Base-by-base conservation (phyloP, 495 filamentous ascomycete species). In the Xylaria sp. region DNA sequence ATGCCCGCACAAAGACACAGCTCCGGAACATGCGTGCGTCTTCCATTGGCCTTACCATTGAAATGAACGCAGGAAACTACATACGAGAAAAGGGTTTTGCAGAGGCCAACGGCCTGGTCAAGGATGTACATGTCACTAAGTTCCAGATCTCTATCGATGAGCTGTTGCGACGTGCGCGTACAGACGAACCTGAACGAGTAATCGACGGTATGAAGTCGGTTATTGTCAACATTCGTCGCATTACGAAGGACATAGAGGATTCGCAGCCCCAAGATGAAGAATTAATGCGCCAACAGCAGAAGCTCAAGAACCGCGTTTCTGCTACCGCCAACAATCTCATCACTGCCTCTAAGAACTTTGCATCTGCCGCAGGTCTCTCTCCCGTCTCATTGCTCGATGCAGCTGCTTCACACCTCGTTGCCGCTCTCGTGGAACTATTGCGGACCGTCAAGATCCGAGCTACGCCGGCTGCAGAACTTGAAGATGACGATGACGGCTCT, bases 131-230 rank as follows among this genome's bases (percentile, higher is more conserved):
- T 81, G 89, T 99, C 58, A 97, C 96, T 44, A 93, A 93, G 72
- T 98, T 97, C 85, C 96, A 99, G 78, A 91, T 98, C 72, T 89
- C 94, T 19, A 92, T 99, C 69, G 96, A 98, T 76, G 96, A 98
- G 75, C 88, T 98, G 6, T 84, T 99, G n/a, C 90, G 89, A 44
- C 85, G 85, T 52, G 93, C 93, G 4, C 90, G 95, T 19, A 85
- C 82, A 33, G 88, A 91, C n/a, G 90, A 92, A 61, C 90, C 93
- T 0, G 85, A 88, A 37, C 84, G 86, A 58, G 90, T 95, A 33
- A 88, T 97, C 44, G 88, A 93, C 41, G 87, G 91, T 72, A 92
- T 97, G 87, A 97, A 95, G 77, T 76, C 85, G 69, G 93, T 98
- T 46, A 88, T 97, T 37, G 82, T 93, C 67, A 88, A 89, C 71